phyloP scores from a whole-genome alignment of 805 yeast genomes.

The Wickerhamiella kurtzmanii region DNA sequence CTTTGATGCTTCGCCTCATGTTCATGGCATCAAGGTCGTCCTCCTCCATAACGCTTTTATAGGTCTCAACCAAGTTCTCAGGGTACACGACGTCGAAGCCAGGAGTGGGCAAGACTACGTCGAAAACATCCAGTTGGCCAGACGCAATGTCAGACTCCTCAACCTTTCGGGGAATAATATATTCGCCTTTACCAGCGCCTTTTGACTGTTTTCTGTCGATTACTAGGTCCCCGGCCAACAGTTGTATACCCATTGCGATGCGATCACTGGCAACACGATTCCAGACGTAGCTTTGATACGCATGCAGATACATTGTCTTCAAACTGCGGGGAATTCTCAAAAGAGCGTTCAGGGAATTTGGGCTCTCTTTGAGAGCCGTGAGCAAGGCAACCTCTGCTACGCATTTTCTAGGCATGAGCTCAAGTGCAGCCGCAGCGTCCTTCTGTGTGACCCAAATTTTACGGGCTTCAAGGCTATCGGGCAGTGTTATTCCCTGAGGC shows the following conservation, averaged over 20 bases:
- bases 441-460: slow-evolving; percentile 62
- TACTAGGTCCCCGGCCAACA: slow-evolving; percentile 17
- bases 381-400: slow-evolving; percentile 72
- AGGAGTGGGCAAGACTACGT: slow-evolving; percentile 90
- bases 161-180: slow-evolving; percentile 56
- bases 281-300: slow-evolving; percentile 95
- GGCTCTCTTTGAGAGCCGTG: slow-evolving; percentile 40
- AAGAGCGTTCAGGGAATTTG: slow-evolving; percentile 57
- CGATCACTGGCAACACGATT: slow-evolving; percentile 71
- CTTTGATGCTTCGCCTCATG: slow-evolving; percentile 75
- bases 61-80: slow-evolving; percentile 46
- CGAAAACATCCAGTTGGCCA: slow-evolving; percentile 54
- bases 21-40: slow-evolving; percentile 75
- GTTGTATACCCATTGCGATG: slow-evolving; percentile 40
- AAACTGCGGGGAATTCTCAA: slow-evolving; percentile 85
- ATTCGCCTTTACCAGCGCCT: slow-evolving; percentile 22
- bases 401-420: slow-evolving; percentile 75
- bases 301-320: slow-evolving; percentile 91
- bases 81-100: slow-evolving; percentile 91
- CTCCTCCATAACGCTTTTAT: slow-evolving; percentile 54
- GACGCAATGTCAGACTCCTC: slow-evolving; percentile 57
- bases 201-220: background rate
- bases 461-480: slow-evolving; percentile 75
- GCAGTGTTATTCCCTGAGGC: slow-evolving; percentile 73
- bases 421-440: slow-evolving; percentile 52